Base-by-base conservation (phyloP, 208 protist genomes). In the Lotmaria passim region DNA sequence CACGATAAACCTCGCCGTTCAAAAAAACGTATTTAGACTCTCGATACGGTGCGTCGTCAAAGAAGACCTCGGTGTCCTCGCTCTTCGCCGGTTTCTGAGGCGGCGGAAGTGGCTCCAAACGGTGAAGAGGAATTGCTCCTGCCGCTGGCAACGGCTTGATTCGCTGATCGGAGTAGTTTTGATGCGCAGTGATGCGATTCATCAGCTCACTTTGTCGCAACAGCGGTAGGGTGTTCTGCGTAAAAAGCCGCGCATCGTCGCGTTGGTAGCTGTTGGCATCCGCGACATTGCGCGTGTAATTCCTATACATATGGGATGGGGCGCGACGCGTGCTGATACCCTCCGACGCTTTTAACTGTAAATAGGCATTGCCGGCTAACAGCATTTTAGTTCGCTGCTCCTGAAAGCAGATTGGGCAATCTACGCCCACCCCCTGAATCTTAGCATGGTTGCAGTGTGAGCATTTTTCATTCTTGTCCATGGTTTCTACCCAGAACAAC, bases 351-450 rank as follows among this genome's bases (percentile, higher is more conserved):
- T 64, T 69, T 24, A 50, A 55, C 7, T 51, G 60, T 6, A 75
- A 28, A 46, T 75, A 75, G 0, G 26, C 17, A 21, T 39, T 23
- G n/a, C 48, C 69, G 19, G 56, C 39, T 1, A 23, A 39, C 48
- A 58, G 60, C 60, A 75, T 69, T 31, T 38, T 60, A 7, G 33
- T 34, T 21, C 69, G 55, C 61, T 64, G 61, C 36, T 75, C 28
- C 53, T 69, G 23, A 47, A 51, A 69, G 44, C 38, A 61, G 38
- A 56, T 46, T 1, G 61, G 44, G 33, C 61, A 67, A 39, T 67
- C 61, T 15, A 56, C 47, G 0, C 48, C 61, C n/a, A 46, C 47
- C 7, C 5, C 33, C 0, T 36, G 28, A 53, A 53, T 46, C 46
- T 67, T 36, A 7, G 61, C 14, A 24, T 56, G 48, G 10, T 21